A percentile compares a stretch with the other conserved stretches of the same genome.
Conservation (phyloP, 139 green algal genomes). For the Gonium pectorale region DNA sequence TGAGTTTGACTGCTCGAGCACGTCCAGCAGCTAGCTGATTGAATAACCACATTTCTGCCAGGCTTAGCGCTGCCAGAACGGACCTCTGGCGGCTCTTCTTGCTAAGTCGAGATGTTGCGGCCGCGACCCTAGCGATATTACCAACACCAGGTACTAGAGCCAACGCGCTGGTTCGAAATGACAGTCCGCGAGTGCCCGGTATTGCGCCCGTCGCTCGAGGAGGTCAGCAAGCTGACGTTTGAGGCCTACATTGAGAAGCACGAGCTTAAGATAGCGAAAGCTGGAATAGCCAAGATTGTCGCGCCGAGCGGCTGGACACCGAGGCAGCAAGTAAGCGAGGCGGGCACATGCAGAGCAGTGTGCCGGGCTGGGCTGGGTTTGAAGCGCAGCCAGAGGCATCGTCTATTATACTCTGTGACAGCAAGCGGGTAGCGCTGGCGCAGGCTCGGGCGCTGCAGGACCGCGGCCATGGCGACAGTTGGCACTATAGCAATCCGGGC, state of each 20-base stretch:
- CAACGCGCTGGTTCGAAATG: neutral
- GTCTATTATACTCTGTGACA: too few species aligned
- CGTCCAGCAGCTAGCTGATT: neutral
- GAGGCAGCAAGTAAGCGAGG: slow-evolving; percentile 40
- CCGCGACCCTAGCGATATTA: neutral
- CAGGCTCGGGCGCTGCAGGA: too few species aligned
- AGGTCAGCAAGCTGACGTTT: slow-evolving; percentile 52
- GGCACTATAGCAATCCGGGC: too few species aligned
- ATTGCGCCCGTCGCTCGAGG: slow-evolving; percentile 59
- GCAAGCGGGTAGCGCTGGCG: too few species aligned
- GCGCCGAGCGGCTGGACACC: slow-evolving; percentile 75
- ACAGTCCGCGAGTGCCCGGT: slow-evolving; percentile 20
- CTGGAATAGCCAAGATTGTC: slow-evolving; percentile 78
- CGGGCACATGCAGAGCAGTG: too few species aligned
- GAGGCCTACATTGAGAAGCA: slow-evolving; percentile 73
- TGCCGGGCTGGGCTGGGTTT: too few species aligned
- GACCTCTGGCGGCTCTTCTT: neutral
- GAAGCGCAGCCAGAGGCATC: too few species aligned
- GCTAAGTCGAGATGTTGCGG: neutral
- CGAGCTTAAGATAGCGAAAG: slow-evolving; percentile 60
- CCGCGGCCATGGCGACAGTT: too few species aligned
- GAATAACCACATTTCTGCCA: neutral
- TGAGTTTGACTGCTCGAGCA: too few species aligned
- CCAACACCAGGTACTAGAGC: neutral
- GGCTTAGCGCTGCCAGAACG: neutral